Evolutionary conservation across 768 basidiomycete species (phyloP).

Genomic region (Auriscalpium microsporum): DNA sequence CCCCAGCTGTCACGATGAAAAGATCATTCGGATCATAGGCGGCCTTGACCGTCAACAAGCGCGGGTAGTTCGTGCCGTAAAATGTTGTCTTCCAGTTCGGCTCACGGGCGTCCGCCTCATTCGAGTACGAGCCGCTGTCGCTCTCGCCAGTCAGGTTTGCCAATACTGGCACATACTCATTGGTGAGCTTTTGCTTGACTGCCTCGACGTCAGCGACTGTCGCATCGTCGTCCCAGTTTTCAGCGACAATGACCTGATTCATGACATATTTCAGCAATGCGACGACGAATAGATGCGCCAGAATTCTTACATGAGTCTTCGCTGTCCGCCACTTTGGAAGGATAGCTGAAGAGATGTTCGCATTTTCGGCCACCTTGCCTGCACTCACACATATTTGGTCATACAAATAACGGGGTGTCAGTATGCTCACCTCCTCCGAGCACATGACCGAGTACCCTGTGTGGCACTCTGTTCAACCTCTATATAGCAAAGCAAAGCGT

Average conservation of each 20-base stretch:
- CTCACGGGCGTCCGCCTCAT: constrained; percentile 13
- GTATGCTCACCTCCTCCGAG: constrained; percentile 11
- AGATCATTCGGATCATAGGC: constrained; percentile 1
- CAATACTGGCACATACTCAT: neutral
- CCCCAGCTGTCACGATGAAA: constrained; percentile 11
- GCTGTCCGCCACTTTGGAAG: constrained; percentile 30
- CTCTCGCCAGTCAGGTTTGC: constrained; percentile 2
- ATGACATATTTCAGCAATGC: neutral
- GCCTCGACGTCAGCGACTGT: neutral
- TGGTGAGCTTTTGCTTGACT: neutral
- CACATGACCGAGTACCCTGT: neutral
- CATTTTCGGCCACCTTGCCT: constrained; percentile 25
- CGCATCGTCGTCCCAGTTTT: neutral
- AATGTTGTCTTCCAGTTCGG: constrained; percentile 12
- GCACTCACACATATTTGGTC: neutral
- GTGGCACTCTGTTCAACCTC: no score
- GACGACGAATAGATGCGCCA: neutral
- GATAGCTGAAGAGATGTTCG: constrained; percentile 24
- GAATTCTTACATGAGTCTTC: constrained; percentile 25
- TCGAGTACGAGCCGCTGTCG: constrained; percentile 10
- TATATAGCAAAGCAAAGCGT: no score
- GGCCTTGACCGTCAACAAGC: neutral
- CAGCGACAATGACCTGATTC: neutral
- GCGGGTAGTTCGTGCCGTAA: neutral
- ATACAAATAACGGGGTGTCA: no score